Evolutionary conservation across 129 eudicot genomes (phyloP), one percentile per base, ranked within the genome.

Genomic region (Lactuca sativa): DNA sequence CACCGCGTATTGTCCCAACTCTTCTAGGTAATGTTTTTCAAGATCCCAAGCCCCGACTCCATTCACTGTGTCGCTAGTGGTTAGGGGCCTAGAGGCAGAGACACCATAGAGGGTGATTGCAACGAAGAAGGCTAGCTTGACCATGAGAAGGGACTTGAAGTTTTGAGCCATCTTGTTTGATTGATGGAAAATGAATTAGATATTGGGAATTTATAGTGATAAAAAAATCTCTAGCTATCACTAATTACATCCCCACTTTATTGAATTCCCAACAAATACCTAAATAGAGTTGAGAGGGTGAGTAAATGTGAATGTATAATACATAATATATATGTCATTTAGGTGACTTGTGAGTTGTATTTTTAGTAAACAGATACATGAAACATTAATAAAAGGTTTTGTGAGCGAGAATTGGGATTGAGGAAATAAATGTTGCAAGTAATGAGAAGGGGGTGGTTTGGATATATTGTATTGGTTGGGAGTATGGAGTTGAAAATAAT

Each of bases 1-100:
- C 16, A 76, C 75, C 15, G 80, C 80, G 33, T 68, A 76, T 56
- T 52, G 51, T 4, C 80, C 80, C 47, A 76, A 52, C 52, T 69
- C 65, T 68, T 60, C 43, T 2, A 25, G 9, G 71, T 69, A 61
- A 17, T 66, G n/a, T 47, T 59, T 62, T 4, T 69, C 57, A 15
- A 52, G 9, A 16, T 34, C 43, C 74, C 75, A 33, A n/a, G 59
- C 59, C 59, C 67, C 67, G 7, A 62, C 52, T 37, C 52, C 67
- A 38, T 62, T 62, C n/a, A 62, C 15, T 4, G 7, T 14, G 52
- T 62, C 33, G 14, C 52, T 9, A 62, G 49, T 38, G 52, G 67
- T 7, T 3, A 6, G 18, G 11, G 15, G 52, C 52, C 52, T 47
- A 47, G 52, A 11, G 15, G 52, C 52, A 47, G 52, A 47, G 52